phyloP scores from a whole-genome alignment of 768 basidiomycete genomes.

The Crepidotus variabilis region DNA sequence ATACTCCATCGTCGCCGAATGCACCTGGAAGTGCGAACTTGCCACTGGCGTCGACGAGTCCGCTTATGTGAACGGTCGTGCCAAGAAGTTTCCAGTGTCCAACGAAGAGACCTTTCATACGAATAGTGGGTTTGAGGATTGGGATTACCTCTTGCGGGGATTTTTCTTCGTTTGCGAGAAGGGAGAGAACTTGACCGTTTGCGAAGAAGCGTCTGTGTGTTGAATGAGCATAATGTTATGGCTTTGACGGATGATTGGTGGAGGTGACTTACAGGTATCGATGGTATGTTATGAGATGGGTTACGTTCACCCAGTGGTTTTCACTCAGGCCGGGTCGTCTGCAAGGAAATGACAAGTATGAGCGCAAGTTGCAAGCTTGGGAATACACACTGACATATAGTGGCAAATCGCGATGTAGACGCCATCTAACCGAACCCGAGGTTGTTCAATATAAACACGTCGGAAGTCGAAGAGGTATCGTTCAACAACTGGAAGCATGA shows the following conservation, averaged over 20 bases:
- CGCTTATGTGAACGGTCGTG: conserved; percentile 53
- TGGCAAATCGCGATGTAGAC: conserved; percentile 92
- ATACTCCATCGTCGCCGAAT: not conserved
- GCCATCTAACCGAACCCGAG: conserved; percentile 81
- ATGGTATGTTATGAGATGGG: conserved; percentile 87
- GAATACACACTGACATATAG: conserved; percentile 57
- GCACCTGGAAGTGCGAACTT: conserved; percentile 25
- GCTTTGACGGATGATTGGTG: not conserved
- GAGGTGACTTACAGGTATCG: conserved; percentile 70
- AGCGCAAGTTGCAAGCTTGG: not conserved
- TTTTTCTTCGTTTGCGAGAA: conserved; percentile 78
- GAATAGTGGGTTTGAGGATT: conserved; percentile 67
- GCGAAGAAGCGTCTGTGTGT: conserved; percentile 75
- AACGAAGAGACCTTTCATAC: conserved; percentile 74
- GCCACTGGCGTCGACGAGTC: conserved; percentile 59
- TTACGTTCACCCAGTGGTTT: conserved; percentile 84
- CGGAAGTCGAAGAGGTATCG: conserved; percentile 65
- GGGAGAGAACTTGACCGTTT: conserved; percentile 80
- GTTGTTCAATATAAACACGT: conserved; percentile 77
- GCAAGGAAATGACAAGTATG: conserved; percentile 4
- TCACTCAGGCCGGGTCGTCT: conserved; percentile 79
- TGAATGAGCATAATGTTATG: not conserved
- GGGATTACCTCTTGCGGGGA: conserved; percentile 71
- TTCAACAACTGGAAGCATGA: conserved; percentile 45
- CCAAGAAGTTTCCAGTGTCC: conserved; percentile 73